Evolutionary conservation across 1,284 basidiomycete species (phyloP).

Genomic region (Dichomitus squalens): DNA sequence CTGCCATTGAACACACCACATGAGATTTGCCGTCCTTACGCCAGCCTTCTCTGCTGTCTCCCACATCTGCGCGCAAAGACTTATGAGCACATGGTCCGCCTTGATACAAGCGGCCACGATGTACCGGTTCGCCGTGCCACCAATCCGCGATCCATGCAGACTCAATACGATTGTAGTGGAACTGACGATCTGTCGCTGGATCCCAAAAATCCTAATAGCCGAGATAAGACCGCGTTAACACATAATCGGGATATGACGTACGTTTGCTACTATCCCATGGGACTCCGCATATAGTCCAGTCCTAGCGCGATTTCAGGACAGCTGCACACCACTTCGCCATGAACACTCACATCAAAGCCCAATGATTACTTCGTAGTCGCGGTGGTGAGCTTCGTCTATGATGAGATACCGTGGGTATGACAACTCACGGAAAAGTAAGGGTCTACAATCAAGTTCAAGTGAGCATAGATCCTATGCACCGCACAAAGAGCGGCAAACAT

Average conservation of each 20-base stretch:
- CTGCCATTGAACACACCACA: constrained; percentile 66
- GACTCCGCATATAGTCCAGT: constrained; percentile 87
- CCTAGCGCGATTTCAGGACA: constrained; percentile 42
- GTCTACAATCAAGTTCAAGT: constrained; percentile 48
- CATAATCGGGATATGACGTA: constrained; percentile 36
- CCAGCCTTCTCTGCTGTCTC: constrained; percentile 78
- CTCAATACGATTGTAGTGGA: constrained; percentile 68
- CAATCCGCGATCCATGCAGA: constrained; percentile 70
- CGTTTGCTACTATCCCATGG: constrained; percentile 90
- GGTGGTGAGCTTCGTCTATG: background rate
- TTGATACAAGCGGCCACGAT: constrained; percentile 27
- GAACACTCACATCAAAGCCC: constrained; percentile 70
- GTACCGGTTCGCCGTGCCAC: constrained; percentile 89
- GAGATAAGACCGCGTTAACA: background rate
- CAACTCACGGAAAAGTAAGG: constrained; percentile 83
- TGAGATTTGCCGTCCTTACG: constrained; percentile 80
- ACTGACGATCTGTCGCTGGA: constrained; percentile 59
- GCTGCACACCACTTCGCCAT: no score
- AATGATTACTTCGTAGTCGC: constrained; percentile 64
- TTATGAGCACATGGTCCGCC: background rate
- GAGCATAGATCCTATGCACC: background rate
- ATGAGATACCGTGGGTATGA: background rate
- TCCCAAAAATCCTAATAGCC: constrained; percentile 81
- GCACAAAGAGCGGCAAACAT: constrained; percentile 30
- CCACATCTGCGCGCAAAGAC: constrained; percentile 68